Evolutionary conservation across 2,329 filamentous ascomycete genomes (phyloP).

Genomic region (Chrysoporthe cubensis): DNA sequence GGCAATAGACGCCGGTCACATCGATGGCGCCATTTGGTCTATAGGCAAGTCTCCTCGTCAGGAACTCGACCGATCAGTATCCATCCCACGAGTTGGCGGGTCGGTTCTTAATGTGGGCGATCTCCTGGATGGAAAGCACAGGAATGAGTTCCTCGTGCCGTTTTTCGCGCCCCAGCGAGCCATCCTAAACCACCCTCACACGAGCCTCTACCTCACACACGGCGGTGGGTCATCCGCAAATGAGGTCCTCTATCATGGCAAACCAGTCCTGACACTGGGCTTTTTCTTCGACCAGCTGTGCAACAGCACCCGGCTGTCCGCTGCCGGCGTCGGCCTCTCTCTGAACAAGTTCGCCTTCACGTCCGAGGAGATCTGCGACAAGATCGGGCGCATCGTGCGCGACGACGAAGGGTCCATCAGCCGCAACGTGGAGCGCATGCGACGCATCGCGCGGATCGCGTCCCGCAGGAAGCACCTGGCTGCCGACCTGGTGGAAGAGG

Average conservation of each 20-base stretch:
- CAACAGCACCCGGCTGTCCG: constrained; percentile 42
- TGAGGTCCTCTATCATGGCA: constrained; percentile 46
- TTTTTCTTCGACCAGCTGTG: constrained; percentile 48
- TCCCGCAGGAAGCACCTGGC: constrained; percentile 43
- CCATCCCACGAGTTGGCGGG: constrained; percentile 27
- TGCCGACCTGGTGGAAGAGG: constrained; percentile 47
- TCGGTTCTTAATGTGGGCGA: constrained; percentile 29
- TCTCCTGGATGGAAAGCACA: constrained; percentile 38
- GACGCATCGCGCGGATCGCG: constrained; percentile 43
- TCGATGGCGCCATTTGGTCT: constrained; percentile 48
- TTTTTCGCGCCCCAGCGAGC: constrained; percentile 47
- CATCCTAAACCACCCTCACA: constrained; percentile 41
- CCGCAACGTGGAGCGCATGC: constrained; percentile 42
- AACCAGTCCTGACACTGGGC: constrained; percentile 40
- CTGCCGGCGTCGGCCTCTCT: constrained; percentile 40
- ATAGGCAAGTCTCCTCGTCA: constrained; percentile 33
- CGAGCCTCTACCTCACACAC: constrained; percentile 45
- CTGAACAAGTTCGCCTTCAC: constrained; percentile 45
- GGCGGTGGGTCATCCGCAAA: constrained; percentile 47
- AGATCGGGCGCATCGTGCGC: constrained; percentile 34
- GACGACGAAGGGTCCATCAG: constrained; percentile 38
- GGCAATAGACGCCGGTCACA: constrained; percentile 34
- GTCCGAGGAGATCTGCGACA: constrained; percentile 36
- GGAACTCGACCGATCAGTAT: constrained; percentile 31
- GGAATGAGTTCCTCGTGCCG: constrained; percentile 37